Percentiles rank a stretch among this genome's conserved stretches.
Conservation (phyloP, 345 rosid genomes). For the Lepidium africanum region DNA sequence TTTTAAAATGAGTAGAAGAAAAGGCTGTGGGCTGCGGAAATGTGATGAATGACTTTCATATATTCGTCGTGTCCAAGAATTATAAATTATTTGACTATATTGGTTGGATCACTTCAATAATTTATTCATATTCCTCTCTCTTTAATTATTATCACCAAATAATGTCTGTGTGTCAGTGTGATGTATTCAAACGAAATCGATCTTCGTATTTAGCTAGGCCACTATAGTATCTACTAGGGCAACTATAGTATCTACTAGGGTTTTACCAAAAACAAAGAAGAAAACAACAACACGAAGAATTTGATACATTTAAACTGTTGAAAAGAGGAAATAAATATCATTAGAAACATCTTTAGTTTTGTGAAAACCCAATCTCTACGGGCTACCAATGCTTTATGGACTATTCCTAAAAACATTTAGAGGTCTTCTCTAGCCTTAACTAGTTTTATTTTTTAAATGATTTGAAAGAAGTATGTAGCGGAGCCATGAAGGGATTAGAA, state of each 20-base stretch:
- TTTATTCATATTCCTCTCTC: neutral
- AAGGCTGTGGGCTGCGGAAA: neutral
- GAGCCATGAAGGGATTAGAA: too few relatives aligned
- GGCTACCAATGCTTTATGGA: too few relatives aligned
- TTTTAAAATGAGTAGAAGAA: neutral
- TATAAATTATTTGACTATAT: neutral
- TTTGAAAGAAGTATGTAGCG: too few relatives aligned
- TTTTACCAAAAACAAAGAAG: neutral
- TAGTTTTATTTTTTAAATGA: too few relatives aligned
- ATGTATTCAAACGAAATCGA: slow-evolving; percentile 9
- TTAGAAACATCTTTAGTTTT: neutral
- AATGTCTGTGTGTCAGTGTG: slow-evolving; percentile 20
- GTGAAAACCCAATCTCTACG: too few relatives aligned
- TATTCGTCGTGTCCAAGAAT: slow-evolving; percentile 22
- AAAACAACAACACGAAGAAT: neutral
- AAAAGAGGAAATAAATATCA: neutral
- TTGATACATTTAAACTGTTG: neutral
- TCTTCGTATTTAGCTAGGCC: neutral
- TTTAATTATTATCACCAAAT: slow-evolving; percentile 7
- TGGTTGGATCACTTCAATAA: neutral
- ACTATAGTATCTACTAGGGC: neutral
- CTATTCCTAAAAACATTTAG: too few relatives aligned
- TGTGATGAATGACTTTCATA: slow-evolving; percentile 2
- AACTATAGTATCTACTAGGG: neutral
- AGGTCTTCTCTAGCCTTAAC: too few relatives aligned